A percentile compares a stretch with the other conserved stretches of the same genome.
Conservation (phyloP, 495 filamentous ascomycete species). For the Copromyces sp. region DNA sequence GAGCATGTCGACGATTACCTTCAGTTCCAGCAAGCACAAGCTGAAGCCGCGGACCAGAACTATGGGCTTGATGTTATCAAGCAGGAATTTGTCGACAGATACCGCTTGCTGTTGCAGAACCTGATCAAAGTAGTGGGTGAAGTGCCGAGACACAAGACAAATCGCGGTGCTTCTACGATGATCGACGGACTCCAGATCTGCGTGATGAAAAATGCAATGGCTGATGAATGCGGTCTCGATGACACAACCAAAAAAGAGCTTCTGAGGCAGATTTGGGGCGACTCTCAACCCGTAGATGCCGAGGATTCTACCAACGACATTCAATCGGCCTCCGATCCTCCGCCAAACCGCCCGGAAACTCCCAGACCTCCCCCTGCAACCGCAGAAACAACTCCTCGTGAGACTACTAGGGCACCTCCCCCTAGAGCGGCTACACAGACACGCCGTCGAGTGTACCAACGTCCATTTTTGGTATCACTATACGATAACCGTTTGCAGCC, state of each 20-base stretch:
- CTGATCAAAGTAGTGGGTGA: neutral
- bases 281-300: neutral
- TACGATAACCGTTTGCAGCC: neutral
- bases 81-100: neutral
- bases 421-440: neutral
- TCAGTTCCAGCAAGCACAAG: neutral
- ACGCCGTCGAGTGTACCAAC: neutral
- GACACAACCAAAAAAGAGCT: neutral
- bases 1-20: neutral
- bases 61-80: neutral
- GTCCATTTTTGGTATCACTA: neutral
- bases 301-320: neutral
- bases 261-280: neutral
- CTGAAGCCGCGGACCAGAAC: neutral
- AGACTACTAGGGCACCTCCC: neutral
- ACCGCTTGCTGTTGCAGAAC: neutral
- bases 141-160: neutral
- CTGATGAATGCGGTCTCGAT: neutral
- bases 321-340: neutral
- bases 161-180: neutral
- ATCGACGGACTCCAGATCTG: neutral
- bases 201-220: neutral
- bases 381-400: neutral
- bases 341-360: neutral
- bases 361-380: neutral